These are phyloP conservation scores for Filobasidium uniguttulatum DNA, from an alignment of 1,284 basidiomycete genomes.

Conservation along the genomic window DNA sequence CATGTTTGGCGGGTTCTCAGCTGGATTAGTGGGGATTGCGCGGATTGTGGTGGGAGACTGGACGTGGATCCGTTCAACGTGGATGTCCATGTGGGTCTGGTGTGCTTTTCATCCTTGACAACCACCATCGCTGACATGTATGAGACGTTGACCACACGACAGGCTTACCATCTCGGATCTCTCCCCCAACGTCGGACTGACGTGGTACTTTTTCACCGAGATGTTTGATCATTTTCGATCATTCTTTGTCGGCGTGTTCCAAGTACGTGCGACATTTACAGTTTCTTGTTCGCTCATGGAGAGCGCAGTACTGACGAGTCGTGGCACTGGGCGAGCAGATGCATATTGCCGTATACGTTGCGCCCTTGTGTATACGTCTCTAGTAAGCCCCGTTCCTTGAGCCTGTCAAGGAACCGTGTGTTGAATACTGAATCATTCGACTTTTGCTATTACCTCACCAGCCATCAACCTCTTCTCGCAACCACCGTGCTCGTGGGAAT, in stretches of 20 bases:
- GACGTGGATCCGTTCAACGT: conserved; percentile 57
- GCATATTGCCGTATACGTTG: conserved; percentile 70
- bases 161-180: conserved; percentile 66
- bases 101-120: not conserved
- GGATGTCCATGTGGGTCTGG: conserved; percentile 61
- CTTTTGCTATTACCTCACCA: conserved; percentile 24
- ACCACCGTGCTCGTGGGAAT: conserved; percentile 63
- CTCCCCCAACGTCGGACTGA: conserved; percentile 83
- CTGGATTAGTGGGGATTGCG: conserved; percentile 1
- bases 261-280: conserved; percentile 48
- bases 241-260: conserved; percentile 94
- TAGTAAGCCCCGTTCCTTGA: no score
- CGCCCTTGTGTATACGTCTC: conserved; percentile 76
- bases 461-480: conserved; percentile 73
- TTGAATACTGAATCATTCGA: not conserved
- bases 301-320: not conserved
- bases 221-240: conserved; percentile 97
- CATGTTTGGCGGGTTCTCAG: conserved; percentile 17
- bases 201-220: conserved; percentile 99
- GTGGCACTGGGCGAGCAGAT: conserved; percentile 42
- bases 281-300: no score
- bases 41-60: conserved; percentile 18
- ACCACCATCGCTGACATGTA: not conserved
- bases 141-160: not conserved
- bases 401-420: not conserved